These are phyloP conservation scores for Cladosporium sp. DNA, from an alignment of 2,329 filamentous ascomycete species.

Conservation along the genomic window DNA sequence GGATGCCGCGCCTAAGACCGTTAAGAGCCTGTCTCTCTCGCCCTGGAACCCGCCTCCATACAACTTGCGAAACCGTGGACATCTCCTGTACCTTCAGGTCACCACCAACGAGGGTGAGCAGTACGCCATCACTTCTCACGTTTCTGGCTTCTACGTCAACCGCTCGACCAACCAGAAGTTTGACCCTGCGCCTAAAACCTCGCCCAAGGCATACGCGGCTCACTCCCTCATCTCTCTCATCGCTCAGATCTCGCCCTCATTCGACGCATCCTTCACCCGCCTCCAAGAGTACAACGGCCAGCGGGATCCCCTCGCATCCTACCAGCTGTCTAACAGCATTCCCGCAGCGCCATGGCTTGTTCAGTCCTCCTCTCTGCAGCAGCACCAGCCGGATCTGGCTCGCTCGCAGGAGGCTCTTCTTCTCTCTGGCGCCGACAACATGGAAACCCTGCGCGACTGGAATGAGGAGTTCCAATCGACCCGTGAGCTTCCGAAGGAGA, in stretches of 20 bases:
- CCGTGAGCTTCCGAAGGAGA: slow-evolving; percentile 86
- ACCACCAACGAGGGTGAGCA: slow-evolving; percentile 94
- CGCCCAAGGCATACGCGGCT: slow-evolving; percentile 69
- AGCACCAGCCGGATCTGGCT: slow-evolving; percentile 77
- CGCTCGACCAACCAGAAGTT: slow-evolving; percentile 94
- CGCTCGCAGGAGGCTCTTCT: slow-evolving; percentile 90
- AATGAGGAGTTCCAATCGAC: slow-evolving; percentile 99
- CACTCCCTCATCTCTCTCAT: slow-evolving; percentile 85
- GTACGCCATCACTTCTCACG: slow-evolving; percentile 85
- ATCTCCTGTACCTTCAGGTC: slow-evolving; percentile 82
- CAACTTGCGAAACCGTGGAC: slow-evolving; percentile 82
- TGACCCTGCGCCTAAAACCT: slow-evolving; percentile 73
- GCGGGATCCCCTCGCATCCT: slow-evolving; percentile 83
- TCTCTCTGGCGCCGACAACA: slow-evolving; percentile 83
- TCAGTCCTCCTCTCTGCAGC: slow-evolving; percentile 57
- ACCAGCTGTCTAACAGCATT: slow-evolving; percentile 92
- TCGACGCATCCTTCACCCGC: slow-evolving; percentile 65
- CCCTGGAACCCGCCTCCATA: slow-evolving; percentile 96
- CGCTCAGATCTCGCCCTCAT: slow-evolving; percentile 73
- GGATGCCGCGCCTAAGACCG: slow-evolving; percentile 72
- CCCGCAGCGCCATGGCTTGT: slow-evolving; percentile 91
- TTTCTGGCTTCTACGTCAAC: slow-evolving; percentile 95
- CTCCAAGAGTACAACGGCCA: slow-evolving; percentile 79
- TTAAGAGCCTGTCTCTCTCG: slow-evolving; percentile 83
- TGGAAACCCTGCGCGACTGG: slow-evolving; percentile 93